Evolutionary conservation across 352 stramenopile species (phyloP), one percentile per base, ranked within the genome.

Genomic region (Phytophthora lateralis): DNA sequence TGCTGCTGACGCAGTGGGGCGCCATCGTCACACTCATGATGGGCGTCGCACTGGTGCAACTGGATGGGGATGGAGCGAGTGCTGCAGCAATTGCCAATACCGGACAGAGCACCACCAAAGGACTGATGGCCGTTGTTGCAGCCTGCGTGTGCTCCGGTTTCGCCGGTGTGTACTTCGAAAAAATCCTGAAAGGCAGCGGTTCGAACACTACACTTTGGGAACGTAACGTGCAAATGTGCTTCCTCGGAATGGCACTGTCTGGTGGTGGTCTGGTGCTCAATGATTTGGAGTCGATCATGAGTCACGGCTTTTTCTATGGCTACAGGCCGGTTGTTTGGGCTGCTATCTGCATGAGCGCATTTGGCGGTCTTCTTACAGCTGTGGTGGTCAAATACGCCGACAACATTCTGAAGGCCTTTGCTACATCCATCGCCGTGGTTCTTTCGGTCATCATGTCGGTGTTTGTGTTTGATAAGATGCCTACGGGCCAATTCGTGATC

Each of bases 351-450:
- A 64, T 89, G 39, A 87, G 80, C 32, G 86, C 84, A 9, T 85
- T 92, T 35, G 86, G 86, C 29, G 86, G 86, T 0, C 58, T 95
- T 46, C 76, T 95, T 41, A 93, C 85, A 5, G 86, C 86, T 12
- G 82, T 93, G 5, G 86, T 95, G 18, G 85, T 95, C 56, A 93
- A 93, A 57, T 95, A 93, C 54, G 85, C 86, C 17, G 86, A 95
- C 69, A 95, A 95, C 56, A 90, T 95, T 55, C 64, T 95, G 62
- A 95, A 95, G 70, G 85, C 79, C 14, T 95, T 95, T 42, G 84
- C 84, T 2, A 95, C 86, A 38, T 93, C 86, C 8, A 91, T 95
- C 50, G 85, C 84, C 6, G 82, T 93, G 24, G 75, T 95, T 27
- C 66, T 95, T 0, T 93, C 82, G 14, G 83, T 92, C 48, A 81